Evolutionary conservation across 1,284 basidiomycete genomes (phyloP).

Genomic region (Pseudozyma hubeiensis): DNA sequence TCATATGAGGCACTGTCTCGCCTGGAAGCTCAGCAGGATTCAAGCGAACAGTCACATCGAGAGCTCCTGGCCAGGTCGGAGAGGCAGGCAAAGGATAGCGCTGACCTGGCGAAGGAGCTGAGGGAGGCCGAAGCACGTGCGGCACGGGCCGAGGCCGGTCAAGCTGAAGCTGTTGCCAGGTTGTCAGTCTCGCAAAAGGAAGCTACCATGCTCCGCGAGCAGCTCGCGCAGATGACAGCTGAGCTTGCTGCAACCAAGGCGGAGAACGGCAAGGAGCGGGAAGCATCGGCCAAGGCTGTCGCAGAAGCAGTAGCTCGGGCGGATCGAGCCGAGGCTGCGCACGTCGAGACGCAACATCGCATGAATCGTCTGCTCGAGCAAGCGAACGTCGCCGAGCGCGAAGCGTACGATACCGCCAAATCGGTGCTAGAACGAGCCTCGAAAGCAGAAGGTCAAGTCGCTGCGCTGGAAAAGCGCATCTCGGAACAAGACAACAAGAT

Average conservation of each 20-base stretch:
- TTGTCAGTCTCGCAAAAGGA: constrained; percentile 21
- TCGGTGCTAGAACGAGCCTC: constrained; percentile 38
- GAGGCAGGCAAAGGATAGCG: constrained; percentile 16
- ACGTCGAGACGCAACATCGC: constrained; percentile 25
- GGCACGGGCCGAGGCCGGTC: constrained; percentile 6
- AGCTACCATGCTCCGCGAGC: constrained; percentile 30
- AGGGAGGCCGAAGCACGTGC: constrained; percentile 27
- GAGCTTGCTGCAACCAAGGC: constrained; percentile 37
- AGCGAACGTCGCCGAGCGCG: constrained; percentile 27
- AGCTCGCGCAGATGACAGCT: constrained; percentile 34
- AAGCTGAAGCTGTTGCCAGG: constrained; percentile 12
- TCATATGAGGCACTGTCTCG: constrained; percentile 31
- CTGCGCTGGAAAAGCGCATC: constrained; percentile 51
- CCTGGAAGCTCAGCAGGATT: constrained; percentile 16
- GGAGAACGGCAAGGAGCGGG: constrained; percentile 35
- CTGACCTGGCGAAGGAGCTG: constrained; percentile 9
- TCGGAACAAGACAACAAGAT: constrained; percentile 58
- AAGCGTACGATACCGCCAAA: constrained; percentile 40
- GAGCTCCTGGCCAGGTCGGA: constrained; percentile 10
- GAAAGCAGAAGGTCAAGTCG: constrained; percentile 52
- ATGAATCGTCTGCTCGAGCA: constrained; percentile 23
- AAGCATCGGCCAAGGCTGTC: constrained; percentile 35
- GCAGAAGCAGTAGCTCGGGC: constrained; percentile 43
- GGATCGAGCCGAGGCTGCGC: constrained; percentile 33
- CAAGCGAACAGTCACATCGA: constrained; percentile 22